Evolutionary conservation across 1,284 basidiomycete genomes (phyloP).

Genomic region (Anthracocystis walkeri): DNA sequence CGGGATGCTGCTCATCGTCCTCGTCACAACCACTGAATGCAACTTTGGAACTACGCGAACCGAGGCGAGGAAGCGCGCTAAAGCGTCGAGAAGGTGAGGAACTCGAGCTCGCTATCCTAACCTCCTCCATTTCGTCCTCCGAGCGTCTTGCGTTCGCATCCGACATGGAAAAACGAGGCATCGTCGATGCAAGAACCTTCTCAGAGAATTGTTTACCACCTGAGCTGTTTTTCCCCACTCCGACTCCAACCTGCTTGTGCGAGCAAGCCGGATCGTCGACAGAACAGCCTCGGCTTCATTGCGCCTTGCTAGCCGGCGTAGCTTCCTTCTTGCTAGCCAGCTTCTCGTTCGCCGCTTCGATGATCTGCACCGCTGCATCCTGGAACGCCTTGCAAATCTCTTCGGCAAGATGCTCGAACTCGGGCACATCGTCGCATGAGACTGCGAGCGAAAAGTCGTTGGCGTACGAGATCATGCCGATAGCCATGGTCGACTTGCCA

Average conservation of each 20-base stretch:
- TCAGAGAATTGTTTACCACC: conserved; percentile 3
- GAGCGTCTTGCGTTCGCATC: conserved; percentile 4
- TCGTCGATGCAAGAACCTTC: conserved; percentile 17
- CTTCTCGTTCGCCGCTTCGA: conserved; percentile 59
- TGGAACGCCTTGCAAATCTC: conserved; percentile 66
- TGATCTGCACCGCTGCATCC: conserved; percentile 56
- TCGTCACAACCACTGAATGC: neutral
- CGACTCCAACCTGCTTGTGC: conserved; percentile 7
- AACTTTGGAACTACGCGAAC: conserved; percentile 10
- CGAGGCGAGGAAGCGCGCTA: conserved; percentile 20
- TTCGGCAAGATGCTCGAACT: conserved; percentile 58
- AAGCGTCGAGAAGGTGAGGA: conserved; percentile 48
- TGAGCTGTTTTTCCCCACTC: conserved; percentile 44
- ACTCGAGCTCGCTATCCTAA: conserved; percentile 29
- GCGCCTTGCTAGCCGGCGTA: conserved; percentile 11
- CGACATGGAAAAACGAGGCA: conserved; percentile 11
- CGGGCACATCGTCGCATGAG: conserved; percentile 67
- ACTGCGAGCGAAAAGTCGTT: conserved; percentile 66
- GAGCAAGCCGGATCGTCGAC: conserved; percentile 27
- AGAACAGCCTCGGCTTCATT: conserved; percentile 49
- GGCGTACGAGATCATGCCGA: conserved; percentile 69
- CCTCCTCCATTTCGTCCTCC: conserved; percentile 32
- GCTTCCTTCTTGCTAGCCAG: conserved; percentile 25
- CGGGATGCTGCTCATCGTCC: neutral
- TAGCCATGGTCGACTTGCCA: conserved; percentile 66